Conservation (phyloP, 2,329 filamentous ascomycete genomes). For the Botrytis paeoniae region DNA sequence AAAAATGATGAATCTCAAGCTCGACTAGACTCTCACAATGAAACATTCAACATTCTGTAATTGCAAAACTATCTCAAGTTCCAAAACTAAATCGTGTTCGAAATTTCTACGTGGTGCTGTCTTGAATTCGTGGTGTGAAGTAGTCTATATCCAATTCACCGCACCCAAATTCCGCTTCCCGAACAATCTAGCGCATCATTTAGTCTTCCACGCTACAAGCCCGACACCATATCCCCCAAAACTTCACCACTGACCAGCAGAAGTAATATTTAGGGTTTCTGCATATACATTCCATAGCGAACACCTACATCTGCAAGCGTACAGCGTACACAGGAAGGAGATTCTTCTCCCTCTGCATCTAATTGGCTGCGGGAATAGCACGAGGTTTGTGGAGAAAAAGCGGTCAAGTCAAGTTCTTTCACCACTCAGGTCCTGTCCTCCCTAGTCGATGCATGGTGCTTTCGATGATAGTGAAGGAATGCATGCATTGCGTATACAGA, state of each 20-base stretch:
- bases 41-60: neutral
- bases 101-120: neutral
- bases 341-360: neutral
- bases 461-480: neutral
- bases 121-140: neutral
- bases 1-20: neutral
- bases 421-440: neutral
- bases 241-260: neutral
- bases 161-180: neutral
- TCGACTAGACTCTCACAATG: neutral
- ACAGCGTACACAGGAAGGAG: neutral
- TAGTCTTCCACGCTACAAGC: neutral
- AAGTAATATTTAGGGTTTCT: neutral
- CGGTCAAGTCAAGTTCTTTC: neutral
- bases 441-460: neutral
- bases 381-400: neutral
- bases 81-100: neutral
- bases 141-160: neutral
- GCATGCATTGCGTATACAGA: slow-evolving; percentile 6
- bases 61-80: neutral
- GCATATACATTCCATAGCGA: neutral
- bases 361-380: neutral
- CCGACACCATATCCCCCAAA: neutral
- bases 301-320: neutral
- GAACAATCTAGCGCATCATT: neutral